Conservation (phyloP, 192 early-diverging fungal species). For the Podila minutissima region DNA sequence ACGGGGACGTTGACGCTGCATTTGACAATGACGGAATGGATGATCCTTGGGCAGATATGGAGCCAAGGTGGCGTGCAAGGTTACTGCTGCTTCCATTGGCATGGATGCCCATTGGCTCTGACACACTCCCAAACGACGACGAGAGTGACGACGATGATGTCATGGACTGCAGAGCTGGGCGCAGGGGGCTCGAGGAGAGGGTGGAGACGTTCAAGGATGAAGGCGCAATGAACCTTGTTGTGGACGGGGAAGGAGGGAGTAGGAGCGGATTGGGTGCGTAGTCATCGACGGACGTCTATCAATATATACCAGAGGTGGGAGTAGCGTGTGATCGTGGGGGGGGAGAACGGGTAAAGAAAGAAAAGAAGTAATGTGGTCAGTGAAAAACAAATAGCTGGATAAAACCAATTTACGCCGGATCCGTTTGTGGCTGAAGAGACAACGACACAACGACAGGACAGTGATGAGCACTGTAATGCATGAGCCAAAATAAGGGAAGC, state of each 20-base stretch:
- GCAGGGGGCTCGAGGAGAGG: conserved; percentile 41
- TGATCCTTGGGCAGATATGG: neutral
- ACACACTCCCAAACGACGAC: conserved; percentile 38
- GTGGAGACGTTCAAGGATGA: conserved; percentile 27
- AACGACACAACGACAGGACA: neutral
- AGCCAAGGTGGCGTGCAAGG: neutral
- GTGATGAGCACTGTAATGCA: neutral
- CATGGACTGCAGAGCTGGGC: conserved; percentile 38
- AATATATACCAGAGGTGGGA: neutral
- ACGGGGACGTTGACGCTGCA: conserved; percentile 22
- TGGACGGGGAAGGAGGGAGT: conserved; percentile 47
- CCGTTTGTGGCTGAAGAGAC: too few relatives aligned
- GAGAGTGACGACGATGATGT: conserved; percentile 45
- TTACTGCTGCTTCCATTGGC: conserved; percentile 23
- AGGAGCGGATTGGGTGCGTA: conserved; percentile 38
- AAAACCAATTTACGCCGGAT: too few relatives aligned
- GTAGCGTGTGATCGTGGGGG: neutral
- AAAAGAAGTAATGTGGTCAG: neutral
- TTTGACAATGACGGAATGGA: conserved; percentile 19
- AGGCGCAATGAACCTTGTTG: conserved; percentile 36
- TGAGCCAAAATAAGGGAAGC: neutral
- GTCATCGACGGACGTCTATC: conserved; percentile 37
- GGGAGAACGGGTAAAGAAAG: neutral
- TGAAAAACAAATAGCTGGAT: neutral
- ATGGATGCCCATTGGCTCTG: conserved; percentile 13